These are phyloP conservation scores for Cupressus sempervirens DNA, from an alignment of 75 land plant species.

Conservation along the genomic window DNA sequence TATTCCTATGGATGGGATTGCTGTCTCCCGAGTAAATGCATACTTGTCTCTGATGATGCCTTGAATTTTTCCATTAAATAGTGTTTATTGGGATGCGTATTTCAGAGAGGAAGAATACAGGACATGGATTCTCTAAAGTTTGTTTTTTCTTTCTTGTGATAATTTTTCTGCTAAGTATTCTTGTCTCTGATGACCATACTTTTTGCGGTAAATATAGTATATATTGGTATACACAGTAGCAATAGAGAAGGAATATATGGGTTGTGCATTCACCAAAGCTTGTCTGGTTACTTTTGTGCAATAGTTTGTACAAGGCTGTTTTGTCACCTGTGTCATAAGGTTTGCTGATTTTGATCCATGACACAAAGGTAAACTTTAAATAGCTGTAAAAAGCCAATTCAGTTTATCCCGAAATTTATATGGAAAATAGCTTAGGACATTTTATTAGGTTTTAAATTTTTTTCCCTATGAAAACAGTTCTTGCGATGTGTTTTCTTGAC, in stretches of 20 bases:
- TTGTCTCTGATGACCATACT: background rate
- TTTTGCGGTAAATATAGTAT: background rate
- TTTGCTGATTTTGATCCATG: no score
- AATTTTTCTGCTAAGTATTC: background rate
- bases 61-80: background rate
- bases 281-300: background rate
- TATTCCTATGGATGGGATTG: background rate
- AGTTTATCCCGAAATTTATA: no score
- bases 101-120: background rate
- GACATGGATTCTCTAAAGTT: background rate
- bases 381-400: no score
- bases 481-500: no score
- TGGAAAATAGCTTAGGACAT: no score
- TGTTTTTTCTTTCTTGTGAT: no score
- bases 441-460: no score
- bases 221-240: background rate
- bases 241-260: background rate
- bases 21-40: background rate
- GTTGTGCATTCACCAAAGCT: background rate
- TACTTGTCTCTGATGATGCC: background rate
- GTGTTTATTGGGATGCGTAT: background rate
- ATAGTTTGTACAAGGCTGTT: no score
- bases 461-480: no score
- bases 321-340: no score
- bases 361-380: no score